Base-by-base conservation (phyloP, 2,329 filamentous ascomycete species). In the Neofusicoccum cordaticola region DNA sequence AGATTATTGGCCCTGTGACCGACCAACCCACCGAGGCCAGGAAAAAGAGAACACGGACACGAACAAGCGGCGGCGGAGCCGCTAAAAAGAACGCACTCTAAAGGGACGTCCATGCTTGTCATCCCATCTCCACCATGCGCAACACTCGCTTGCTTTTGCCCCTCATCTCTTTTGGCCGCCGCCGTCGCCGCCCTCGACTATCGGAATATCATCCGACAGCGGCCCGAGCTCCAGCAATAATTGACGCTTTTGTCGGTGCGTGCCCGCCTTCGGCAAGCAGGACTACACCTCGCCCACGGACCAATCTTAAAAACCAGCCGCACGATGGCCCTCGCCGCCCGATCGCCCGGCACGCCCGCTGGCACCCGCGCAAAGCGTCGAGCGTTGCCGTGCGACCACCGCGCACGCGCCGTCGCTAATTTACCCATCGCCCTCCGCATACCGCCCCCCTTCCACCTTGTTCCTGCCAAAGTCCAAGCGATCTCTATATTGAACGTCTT, bases 121-220 rank as follows among this genome's bases (percentile, higher is more conserved):
- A 4, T 11, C 37, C 37, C 37, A 39, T 39, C 37, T 39, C 37
- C 37, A 39, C 37, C 9, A 7, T 31, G 27, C 27, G 37, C 37
- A 5, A 11, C 37, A 15, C 11, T 11, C 37, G 27, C 27, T 4
- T 15, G 47, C 22, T n/a, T 3, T 5, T 22, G 19, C 47, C 27
- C 22, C 22, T 34, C 47, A 50, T 50, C 47, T 50, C 47, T 34
- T 50, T n/a, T 50, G 17, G 2, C 37, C 17, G 19, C 48, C 48
- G 34, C 34, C 9, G 31, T 53, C 22, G 34, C 19, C 52, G 17
- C 53, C 15, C 22, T 58, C 53, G 53, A 58, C 22, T 58, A 58
- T 58, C 53, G 39, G 11, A 44, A 58, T 58, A 58, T 58, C 53
- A 44, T 42, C 44, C 53, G 22, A 58, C 53, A 19, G 19, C 19